These are phyloP conservation scores for Suillus clintonianus DNA, from an alignment of 768 basidiomycete genomes.

Conservation along the genomic window DNA sequence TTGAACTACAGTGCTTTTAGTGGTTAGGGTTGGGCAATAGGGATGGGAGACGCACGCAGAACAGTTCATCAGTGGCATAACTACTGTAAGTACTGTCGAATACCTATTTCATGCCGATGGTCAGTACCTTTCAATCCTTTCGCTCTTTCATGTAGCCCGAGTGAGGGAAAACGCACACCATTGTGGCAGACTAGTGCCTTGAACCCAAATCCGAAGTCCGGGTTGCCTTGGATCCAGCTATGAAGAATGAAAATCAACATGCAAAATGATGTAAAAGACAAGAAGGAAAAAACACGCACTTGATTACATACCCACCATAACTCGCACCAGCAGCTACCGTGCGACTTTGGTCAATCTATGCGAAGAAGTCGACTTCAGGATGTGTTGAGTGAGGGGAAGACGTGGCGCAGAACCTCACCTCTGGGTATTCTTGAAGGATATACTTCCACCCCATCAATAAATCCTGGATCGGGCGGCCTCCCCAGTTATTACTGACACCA, in stretches of 20 bases:
- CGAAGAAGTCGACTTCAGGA: neutral
- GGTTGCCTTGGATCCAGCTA: conserved; percentile 96
- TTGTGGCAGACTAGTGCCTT: conserved; percentile 93
- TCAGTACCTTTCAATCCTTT: neutral
- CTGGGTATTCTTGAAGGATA: conserved; percentile 64
- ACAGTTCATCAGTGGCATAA: conserved; percentile 90
- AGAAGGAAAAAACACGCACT: conserved; percentile 46
- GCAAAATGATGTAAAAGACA: conserved; percentile 1
- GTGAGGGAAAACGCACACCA: conserved; percentile 53
- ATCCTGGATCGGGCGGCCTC: conserved; percentile 83
- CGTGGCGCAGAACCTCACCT: conserved; percentile 42
- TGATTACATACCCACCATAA: conserved; percentile 89
- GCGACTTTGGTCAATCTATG: conserved; percentile 66
- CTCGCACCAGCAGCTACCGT: conserved; percentile 81
- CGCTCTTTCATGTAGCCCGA: neutral
- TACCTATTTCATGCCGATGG: conserved; percentile 40
- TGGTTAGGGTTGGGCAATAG: neutral
- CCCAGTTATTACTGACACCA: conserved; percentile 80
- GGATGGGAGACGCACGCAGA: conserved; percentile 62
- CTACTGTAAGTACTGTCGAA: conserved; percentile 80
- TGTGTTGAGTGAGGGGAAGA: neutral
- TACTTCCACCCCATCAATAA: conserved; percentile 75
- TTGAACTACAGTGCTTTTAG: conserved; percentile 59
- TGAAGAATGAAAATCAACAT: conserved; percentile 4
- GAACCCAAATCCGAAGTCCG: conserved; percentile 85